Conservation (phyloP, 2,329 filamentous ascomycete genomes). For the Aspergillus sojae region DNA sequence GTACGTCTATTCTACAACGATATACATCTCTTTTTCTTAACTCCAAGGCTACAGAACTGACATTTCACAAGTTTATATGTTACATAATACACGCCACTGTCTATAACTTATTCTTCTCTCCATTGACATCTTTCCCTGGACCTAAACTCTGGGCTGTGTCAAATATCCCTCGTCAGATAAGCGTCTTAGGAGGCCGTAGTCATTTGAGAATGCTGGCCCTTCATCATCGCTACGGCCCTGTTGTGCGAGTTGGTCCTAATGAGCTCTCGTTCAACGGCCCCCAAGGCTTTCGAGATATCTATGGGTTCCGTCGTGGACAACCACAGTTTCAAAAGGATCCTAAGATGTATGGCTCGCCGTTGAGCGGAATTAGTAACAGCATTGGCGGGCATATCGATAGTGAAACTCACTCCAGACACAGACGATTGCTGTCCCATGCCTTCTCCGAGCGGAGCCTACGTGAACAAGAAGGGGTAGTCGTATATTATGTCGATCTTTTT, state of each 20-base stretch:
- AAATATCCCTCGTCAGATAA: conserved; percentile 24
- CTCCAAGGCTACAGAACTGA: not conserved
- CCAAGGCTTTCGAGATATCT: conserved; percentile 37
- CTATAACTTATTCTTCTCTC: not conserved
- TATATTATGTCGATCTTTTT: conserved; percentile 23
- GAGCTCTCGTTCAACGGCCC: conserved; percentile 38
- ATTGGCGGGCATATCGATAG: conserved; percentile 2
- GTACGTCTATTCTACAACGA: not conserved
- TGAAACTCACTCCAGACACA: conserved; percentile 15
- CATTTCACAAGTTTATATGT: not conserved
- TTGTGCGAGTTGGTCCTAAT: conserved; percentile 40
- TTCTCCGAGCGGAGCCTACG: conserved; percentile 30
- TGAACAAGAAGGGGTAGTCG: conserved; percentile 27
- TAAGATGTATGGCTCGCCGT: conserved; percentile 13
- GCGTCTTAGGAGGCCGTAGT: conserved; percentile 25
- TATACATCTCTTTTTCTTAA: not conserved
- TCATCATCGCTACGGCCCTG: conserved; percentile 39
- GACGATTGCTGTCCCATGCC: conserved; percentile 26
- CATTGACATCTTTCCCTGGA: conserved; percentile 23
- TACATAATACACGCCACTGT: not conserved
- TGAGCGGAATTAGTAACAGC: not conserved
- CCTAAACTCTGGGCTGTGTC: conserved; percentile 30
- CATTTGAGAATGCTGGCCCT: conserved; percentile 25
- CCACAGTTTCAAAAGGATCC: conserved; percentile 24
- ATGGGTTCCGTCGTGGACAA: conserved; percentile 24